These are phyloP conservation scores for Heliocybe sulcata DNA, from an alignment of 1,284 basidiomycete genomes.

Conservation along the genomic window DNA sequence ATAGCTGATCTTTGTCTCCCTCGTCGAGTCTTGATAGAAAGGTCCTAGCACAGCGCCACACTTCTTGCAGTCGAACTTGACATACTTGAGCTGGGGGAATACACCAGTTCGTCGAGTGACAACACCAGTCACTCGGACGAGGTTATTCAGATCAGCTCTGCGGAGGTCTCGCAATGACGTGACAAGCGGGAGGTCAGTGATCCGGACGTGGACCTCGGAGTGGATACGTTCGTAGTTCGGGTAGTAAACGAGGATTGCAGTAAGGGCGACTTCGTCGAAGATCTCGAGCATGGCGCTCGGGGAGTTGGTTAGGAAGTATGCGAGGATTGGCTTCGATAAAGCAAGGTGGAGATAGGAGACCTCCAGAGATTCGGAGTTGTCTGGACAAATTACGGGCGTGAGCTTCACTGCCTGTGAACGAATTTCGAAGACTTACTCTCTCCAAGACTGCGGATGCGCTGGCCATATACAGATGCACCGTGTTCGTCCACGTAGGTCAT, in stretches of 20 bases:
- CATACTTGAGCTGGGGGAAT: constrained; percentile 98
- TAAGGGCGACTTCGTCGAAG: constrained; percentile 94
- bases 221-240: constrained; percentile 96
- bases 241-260: constrained; percentile 93
- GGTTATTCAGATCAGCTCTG: constrained; percentile 87
- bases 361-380: constrained; percentile 95
- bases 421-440: constrained; percentile 62
- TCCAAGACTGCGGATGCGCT: constrained; percentile 88
- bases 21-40: constrained; percentile 95
- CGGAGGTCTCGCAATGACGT: constrained; percentile 91
- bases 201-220: constrained; percentile 95
- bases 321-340: constrained; percentile 87
- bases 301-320: constrained; percentile 95
- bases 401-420: background rate
- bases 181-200: constrained; percentile 88
- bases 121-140: constrained; percentile 95
- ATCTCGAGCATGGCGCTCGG: constrained; percentile 90
- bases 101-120: constrained; percentile 95
- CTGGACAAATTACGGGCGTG: constrained; percentile 29
- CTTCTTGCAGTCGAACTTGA: constrained; percentile 96
- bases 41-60: constrained; percentile 92
- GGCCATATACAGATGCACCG: constrained; percentile 90
- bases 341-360: constrained; percentile 93
- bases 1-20: constrained; percentile 91
- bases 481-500: constrained; percentile 94